phyloP scores from a whole-genome alignment of 148 eudicot species.

The Rhododendron griersonianum region DNA sequence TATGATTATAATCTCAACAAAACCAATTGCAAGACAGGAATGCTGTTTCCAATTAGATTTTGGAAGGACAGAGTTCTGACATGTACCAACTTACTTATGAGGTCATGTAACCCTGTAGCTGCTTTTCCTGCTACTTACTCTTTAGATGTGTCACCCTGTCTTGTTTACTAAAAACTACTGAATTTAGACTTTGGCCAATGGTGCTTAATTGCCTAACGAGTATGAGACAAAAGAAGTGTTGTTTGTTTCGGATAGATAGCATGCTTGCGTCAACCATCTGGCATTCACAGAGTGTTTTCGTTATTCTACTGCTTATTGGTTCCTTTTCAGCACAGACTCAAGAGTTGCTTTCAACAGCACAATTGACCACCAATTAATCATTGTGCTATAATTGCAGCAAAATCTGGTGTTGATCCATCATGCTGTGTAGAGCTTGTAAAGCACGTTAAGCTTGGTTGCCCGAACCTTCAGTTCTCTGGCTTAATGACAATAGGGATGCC shows the following conservation, averaged over 20 bases:
- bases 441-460: constrained; percentile 68
- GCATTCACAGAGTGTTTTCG: not conserved
- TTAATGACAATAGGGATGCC: constrained; percentile 98
- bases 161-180: not conserved
- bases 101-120: not conserved
- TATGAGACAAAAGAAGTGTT: not conserved
- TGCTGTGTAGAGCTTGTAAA: constrained; percentile 76
- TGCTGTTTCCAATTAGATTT: not conserved
- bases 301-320: not conserved
- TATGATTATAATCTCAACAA: not conserved
- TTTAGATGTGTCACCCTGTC: not conserved
- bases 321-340: not conserved
- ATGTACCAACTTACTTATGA: not conserved
- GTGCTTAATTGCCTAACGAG: not conserved
- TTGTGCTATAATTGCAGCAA: constrained; percentile 53
- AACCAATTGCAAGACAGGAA: not conserved
- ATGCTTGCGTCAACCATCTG: not conserved
- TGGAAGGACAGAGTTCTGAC: not conserved
- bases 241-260: not conserved
- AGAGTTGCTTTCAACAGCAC: not conserved
- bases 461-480: constrained; percentile 77
- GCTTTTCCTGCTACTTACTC: not conserved
- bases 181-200: not conserved
- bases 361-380: not conserved
- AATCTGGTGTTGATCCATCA: constrained; percentile 82